Evolutionary conservation across 495 filamentous ascomycete species (phyloP).

Genomic region (Neurospora sp.): DNA sequence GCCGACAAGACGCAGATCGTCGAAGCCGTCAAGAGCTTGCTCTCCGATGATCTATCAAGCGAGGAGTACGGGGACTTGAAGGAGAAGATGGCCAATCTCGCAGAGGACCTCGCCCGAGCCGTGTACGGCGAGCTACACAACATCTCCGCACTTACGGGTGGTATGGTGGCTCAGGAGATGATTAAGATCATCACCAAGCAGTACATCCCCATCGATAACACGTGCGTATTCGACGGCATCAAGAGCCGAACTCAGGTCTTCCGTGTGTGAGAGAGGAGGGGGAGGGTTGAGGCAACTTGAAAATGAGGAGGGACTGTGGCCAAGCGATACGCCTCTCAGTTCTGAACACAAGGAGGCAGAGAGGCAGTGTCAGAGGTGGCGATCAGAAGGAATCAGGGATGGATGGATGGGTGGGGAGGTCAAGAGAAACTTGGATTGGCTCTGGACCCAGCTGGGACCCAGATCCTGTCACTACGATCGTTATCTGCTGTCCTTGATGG

Average conservation of each 20-base stretch:
- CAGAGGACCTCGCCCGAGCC: constrained; percentile 61
- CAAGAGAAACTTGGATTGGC: neutral
- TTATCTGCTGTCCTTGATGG: neutral
- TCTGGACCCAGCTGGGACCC: neutral
- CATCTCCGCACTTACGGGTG: constrained; percentile 80
- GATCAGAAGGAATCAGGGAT: neutral
- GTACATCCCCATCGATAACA: constrained; percentile 92
- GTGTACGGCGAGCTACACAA: constrained; percentile 89
- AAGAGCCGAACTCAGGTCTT: constrained; percentile 68
- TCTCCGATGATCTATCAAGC: neutral
- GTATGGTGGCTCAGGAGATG: constrained; percentile 88
- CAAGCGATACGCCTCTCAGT: neutral
- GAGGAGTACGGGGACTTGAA: neutral
- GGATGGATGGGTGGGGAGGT: neutral
- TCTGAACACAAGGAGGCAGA: neutral
- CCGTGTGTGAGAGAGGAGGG: constrained; percentile 24
- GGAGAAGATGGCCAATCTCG: constrained; percentile 6
- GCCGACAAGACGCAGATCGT: constrained; percentile 34
- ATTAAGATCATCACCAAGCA: constrained; percentile 95
- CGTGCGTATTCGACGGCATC: constrained; percentile 87
- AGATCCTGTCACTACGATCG: neutral
- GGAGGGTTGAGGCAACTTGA: neutral
- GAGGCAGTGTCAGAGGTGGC: neutral
- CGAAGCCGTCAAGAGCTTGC: constrained; percentile 30
- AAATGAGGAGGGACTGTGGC: neutral